phyloP scores from a whole-genome alignment of 495 filamentous ascomycete species.

The Aspergillus asperescens region DNA sequence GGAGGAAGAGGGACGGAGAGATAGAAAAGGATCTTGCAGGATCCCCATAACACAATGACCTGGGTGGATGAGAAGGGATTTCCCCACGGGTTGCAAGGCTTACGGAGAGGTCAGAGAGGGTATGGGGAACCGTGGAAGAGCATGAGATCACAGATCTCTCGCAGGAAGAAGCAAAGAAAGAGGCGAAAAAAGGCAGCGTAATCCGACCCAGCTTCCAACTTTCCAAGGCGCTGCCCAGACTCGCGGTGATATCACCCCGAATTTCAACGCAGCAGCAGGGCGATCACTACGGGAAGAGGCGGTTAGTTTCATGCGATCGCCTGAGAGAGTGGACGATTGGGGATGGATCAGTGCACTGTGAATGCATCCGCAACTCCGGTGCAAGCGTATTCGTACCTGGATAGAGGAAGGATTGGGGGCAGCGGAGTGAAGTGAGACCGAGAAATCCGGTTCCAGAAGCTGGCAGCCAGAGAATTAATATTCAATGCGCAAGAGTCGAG shows the following conservation, averaged over 20 bases:
- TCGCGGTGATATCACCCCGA: slow-evolving; percentile 3
- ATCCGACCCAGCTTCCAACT: not conserved
- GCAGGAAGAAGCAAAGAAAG: slow-evolving; percentile 5
- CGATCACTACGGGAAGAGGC: not conserved
- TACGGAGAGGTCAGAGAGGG: slow-evolving; percentile 31
- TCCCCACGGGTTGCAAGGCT: slow-evolving; percentile 27
- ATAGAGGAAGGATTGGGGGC: not conserved
- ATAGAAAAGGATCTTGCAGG: slow-evolving; percentile 17
- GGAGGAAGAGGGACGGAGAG: slow-evolving; percentile 14
- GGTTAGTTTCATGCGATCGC: not conserved
- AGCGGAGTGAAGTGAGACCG: slow-evolving; percentile 5
- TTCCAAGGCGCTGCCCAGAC: not conserved
- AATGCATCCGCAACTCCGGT: not conserved
- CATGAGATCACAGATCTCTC: slow-evolving; percentile 27
- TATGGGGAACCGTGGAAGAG: slow-evolving; percentile 26
- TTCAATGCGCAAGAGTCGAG: too few species aligned
- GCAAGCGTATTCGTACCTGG: not conserved
- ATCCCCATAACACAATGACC: slow-evolving; percentile 17
- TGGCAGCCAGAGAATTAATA: too few species aligned
- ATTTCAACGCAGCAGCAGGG: not conserved
- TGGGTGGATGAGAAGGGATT: slow-evolving; percentile 15
- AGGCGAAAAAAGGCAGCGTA: not conserved
- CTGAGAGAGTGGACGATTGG: not conserved
- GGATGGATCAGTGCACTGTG: not conserved
- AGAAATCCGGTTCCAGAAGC: not conserved